Conservation (phyloP, 805 yeast species). For the Wickerhamiella azyma region DNA sequence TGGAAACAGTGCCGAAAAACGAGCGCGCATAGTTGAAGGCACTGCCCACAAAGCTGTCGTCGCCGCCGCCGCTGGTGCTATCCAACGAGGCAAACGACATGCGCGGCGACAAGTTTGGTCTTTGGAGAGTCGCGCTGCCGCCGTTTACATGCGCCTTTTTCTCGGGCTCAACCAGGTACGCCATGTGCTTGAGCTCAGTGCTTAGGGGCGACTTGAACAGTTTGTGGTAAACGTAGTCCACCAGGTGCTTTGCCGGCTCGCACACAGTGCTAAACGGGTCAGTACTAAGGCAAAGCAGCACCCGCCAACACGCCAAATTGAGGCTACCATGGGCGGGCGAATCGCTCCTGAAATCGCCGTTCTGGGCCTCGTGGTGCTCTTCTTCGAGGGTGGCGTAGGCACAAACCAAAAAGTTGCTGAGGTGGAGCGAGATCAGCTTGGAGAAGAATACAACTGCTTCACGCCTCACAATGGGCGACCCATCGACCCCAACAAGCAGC, state of each 20-base stretch:
- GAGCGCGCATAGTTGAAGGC: constrained; percentile 5
- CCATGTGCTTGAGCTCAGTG: constrained; percentile 40
- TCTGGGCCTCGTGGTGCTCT: constrained; percentile 46
- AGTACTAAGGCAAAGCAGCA: constrained; percentile 60
- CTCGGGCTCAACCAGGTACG: constrained; percentile 4
- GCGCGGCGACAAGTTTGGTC: neutral
- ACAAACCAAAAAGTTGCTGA: constrained; percentile 65
- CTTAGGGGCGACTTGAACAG: constrained; percentile 54
- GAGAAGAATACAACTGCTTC: constrained; percentile 72
- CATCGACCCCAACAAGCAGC: constrained; percentile 62
- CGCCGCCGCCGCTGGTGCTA: neutral
- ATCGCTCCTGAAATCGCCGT: constrained; percentile 49
- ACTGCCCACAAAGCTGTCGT: constrained; percentile 3
- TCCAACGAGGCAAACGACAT: neutral
- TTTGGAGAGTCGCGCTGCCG: neutral
- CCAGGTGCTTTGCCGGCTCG: constrained; percentile 54
- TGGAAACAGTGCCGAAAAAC: neutral
- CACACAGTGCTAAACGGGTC: constrained; percentile 82
- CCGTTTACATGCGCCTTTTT: neutral
- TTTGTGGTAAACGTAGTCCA: constrained; percentile 55
- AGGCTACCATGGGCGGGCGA: constrained; percentile 80
- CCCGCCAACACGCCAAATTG: constrained; percentile 78
- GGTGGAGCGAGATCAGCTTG: constrained; percentile 53
- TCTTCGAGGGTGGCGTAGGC: constrained; percentile 77
- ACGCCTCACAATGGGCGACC: constrained; percentile 75